Base-by-base conservation (phyloP, 164 flowering plant genomes). In the Protea cynaroides region DNA sequence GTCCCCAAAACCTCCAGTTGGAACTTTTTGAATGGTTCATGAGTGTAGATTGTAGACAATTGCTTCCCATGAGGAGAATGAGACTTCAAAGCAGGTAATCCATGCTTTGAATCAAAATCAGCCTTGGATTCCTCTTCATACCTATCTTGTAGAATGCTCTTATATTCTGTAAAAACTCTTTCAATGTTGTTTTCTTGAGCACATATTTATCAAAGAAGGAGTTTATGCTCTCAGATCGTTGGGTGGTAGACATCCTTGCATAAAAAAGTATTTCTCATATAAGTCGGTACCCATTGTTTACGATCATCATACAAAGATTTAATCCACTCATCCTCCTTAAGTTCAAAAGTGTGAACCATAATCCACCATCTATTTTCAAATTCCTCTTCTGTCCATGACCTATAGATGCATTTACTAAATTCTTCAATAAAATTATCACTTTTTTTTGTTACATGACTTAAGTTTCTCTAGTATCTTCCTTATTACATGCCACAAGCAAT, bases 61-160 rank as follows among this genome's bases (percentile, higher is more conserved):
- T 87, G 91, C 52, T 83, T 85, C 69, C 88, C 97, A 87, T 86
- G 88, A 15, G 96, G 92, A 43, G 92, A 89, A 52, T 90, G 92
- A 47, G 96, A 89, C 64, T 77, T 89, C 44, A 85, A 56, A 0
- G 92, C 86, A 17, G 92, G 92, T 61, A 81, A 86, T 69, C 84
- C 86, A 71, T 89, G 85, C 79, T 69, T 79, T 1, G 96, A 83
- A 56, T 89, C 96, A 70, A 85, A 89, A 75, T 89, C 92, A 58
- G 96, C 92, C 13, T 81, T 65, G 7, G 84, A 84, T 76, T 89
- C 96, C 59, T 84, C 92, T 68, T 89, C 92, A 55, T 73, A 83
- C 71, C 86, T 74, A 66, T 82, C 84, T 36, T 86, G 90, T 10
- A 86, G 74, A 73, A 87, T 81, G 25, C 66, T 50, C 37, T 82